These are phyloP conservation scores for Eimeria brunetti DNA, from an alignment of 169 alveolate genomes.

Conservation along the genomic window DNA sequence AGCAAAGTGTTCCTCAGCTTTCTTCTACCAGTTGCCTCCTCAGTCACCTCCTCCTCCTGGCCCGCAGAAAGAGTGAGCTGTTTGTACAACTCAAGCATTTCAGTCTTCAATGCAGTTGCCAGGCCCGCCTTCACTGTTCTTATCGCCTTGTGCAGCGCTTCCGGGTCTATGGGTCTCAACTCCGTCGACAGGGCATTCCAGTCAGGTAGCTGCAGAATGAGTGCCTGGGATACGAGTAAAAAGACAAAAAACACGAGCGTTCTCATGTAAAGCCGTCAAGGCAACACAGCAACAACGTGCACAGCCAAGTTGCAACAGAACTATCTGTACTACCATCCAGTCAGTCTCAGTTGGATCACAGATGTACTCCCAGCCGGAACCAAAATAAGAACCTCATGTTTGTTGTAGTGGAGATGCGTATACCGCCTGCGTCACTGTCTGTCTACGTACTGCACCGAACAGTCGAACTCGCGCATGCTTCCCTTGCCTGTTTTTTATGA, in stretches of 20 bases:
- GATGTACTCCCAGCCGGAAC: not conserved
- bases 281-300: not conserved
- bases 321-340: not conserved
- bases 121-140: constrained; percentile 77
- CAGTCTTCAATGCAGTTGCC: constrained; percentile 40
- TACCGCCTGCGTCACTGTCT: not conserved
- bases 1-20: constrained; percentile 81
- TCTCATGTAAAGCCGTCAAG: not conserved
- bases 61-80: constrained; percentile 71
- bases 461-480: not conserved
- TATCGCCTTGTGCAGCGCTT: constrained; percentile 78
- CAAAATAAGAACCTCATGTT: not conserved
- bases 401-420: not conserved
- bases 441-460: not conserved
- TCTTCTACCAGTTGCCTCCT: constrained; percentile 71
- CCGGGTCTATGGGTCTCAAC: constrained; percentile 83
- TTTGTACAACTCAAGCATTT: constrained; percentile 76
- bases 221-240: not conserved
- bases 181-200: constrained; percentile 51
- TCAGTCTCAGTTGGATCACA: not conserved
- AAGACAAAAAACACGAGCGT: not conserved
- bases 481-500: not conserved
- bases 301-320: not conserved
- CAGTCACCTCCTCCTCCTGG: constrained; percentile 27
- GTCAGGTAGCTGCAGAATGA: constrained; percentile 64